Evolutionary conservation across 176 grass and related monocot species (phyloP).

Genomic region (Aegilops tauschii): DNA sequence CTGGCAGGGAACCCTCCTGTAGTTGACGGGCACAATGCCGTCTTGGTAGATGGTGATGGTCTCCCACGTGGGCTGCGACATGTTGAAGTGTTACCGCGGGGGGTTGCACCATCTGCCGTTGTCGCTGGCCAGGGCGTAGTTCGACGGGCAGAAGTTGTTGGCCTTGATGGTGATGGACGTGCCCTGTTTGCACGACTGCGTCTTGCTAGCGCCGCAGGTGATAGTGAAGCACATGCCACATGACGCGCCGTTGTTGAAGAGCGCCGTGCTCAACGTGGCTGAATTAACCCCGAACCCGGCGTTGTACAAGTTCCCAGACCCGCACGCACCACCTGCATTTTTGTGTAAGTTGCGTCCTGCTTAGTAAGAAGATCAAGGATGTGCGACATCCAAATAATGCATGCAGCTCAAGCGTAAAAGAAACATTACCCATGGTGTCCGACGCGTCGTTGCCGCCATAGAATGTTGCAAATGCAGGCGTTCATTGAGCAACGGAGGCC

Average conservation of each 20-base stretch:
- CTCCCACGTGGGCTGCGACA: slow-evolving; percentile 63
- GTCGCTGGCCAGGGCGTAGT: slow-evolving; percentile 46
- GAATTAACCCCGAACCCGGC: no score
- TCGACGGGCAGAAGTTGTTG: slow-evolving; percentile 66
- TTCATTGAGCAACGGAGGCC: background rate
- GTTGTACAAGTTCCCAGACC: no score
- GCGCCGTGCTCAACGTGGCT: no score
- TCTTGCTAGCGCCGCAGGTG: no score
- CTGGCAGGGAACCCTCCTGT: slow-evolving; percentile 24
- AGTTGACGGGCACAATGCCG: slow-evolving; percentile 26
- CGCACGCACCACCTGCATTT: no score
- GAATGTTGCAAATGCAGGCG: background rate
- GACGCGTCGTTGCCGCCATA: background rate
- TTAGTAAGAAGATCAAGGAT: no score
- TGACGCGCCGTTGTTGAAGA: no score
- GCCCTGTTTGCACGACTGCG: no score
- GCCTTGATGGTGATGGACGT: slow-evolving; percentile 34
- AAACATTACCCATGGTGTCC: background rate
- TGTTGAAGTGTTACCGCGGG: slow-evolving; percentile 59
- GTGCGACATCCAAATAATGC: no score
- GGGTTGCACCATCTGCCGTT: slow-evolving; percentile 76
- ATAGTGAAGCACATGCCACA: no score
- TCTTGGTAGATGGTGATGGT: slow-evolving; percentile 22
- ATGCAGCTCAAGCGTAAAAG: no score
- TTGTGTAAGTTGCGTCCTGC: no score